phyloP scores from a whole-genome alignment of 2,329 filamentous ascomycete genomes.

The Calonectria fujianensis region DNA sequence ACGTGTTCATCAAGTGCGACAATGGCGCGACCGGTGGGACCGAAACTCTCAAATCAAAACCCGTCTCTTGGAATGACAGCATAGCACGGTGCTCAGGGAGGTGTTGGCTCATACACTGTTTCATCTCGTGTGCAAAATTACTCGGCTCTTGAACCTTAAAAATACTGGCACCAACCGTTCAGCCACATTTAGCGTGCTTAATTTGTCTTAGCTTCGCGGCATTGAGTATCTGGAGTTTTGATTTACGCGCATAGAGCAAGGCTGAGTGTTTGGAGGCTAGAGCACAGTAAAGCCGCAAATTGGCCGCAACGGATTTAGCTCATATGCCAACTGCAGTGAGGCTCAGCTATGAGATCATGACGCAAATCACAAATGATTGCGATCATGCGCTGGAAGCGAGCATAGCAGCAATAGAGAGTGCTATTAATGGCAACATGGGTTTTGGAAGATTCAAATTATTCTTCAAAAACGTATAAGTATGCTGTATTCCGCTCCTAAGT shows the following conservation, averaged over 20 bases:
- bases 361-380: background rate
- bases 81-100: background rate
- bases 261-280: background rate
- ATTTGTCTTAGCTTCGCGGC: background rate
- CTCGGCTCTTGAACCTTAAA: background rate
- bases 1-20: background rate
- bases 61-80: background rate
- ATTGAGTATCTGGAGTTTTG: background rate
- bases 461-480: background rate
- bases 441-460: background rate
- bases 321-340: background rate
- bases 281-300: slow-evolving; percentile 1
- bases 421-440: background rate
- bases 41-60: background rate
- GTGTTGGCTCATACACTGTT: background rate
- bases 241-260: background rate
- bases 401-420: background rate
- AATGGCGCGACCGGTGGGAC: background rate
- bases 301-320: background rate
- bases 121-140: background rate
- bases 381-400: background rate
- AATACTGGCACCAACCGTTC: background rate
- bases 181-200: background rate
- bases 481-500: background rate
- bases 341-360: background rate